Evolutionary conservation across 352 stramenopile genomes (phyloP), one percentile per base, ranked within the genome.

Genomic region (Globisporangium mamillatum): DNA sequence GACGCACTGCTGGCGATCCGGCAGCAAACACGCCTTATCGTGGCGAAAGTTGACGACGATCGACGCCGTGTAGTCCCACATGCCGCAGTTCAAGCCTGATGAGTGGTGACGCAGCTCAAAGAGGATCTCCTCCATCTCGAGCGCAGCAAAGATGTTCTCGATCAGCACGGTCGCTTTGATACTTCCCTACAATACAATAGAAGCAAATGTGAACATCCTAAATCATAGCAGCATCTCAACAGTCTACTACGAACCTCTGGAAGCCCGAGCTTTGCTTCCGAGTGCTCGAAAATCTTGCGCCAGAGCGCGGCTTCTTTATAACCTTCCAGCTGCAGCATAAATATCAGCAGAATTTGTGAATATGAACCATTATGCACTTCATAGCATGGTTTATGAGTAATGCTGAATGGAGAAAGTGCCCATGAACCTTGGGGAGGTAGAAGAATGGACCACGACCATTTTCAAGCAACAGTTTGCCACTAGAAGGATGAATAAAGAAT

Each of bases 51-150:
- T 95, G 71, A 98, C 97, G 71, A 98, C 97, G 72, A 97, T 97
- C 20, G 91, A 98, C 67, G 98, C 98, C 7, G 98, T 96, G 77
- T 99, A 99, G 77, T 99, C 96, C 95, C 96, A 99, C 70, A 97
- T 95, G 44, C 97, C 97, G 75, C 96, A 99, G 77, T 99, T 99
- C 48, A 99, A 76, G 29, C 96, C 97, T 12, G 89, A 78, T 20
- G 91, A 98, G 80, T 99, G 94, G 66, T 98, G 83, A 55, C 92
- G 89, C 59, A 99, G 84, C 75, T 98, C 96, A 68, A 95, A 99
- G 3, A 98, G 79, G 66, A 96, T 93, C 63, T 99, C 96, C 69
- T 99, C 96, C 94, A 99, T 99, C 70, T 99, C 87, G 73, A 99
- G 98, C 20, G 93, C 94, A 8, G 96, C 97, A 60, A 97, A 97